Base-by-base conservation (phyloP, 202 grass and related monocot genomes). In the Bolboschoenoplectus hybrid region DNA sequence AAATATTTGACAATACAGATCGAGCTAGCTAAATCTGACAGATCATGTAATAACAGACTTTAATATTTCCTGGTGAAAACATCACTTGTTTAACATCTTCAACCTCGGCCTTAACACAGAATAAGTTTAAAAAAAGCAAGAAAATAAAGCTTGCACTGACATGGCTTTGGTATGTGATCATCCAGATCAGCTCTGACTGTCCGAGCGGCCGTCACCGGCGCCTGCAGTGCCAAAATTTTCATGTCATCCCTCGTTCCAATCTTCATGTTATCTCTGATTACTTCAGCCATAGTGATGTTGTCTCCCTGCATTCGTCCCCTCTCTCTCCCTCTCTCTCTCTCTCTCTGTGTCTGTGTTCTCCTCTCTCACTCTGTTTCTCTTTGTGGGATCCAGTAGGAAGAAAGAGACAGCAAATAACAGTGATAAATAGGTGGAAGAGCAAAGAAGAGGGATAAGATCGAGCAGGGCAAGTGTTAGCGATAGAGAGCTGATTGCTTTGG, bases 151-250 rank as follows among this genome's bases (percentile, higher is more conserved):
- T 39, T 16, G 38, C 13, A 88, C 44, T 82, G 43, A 89, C 87
- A 89, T 41, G 87, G 87, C 38, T 87, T 90, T 38, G 61, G 11
- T 26, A 90, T 81, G 70, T 72, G 85, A 66, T 87, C 80, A 1
- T 90, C 88, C 6, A 90, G 80, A 68, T 90, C 88, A 0, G 56
- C 80, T 55, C 88, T 60, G 44, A 89, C 84, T 7, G 67, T 81
- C 26, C 80, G 72, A 67, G 55, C 84, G 1, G 73, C 84, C 2
- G 85, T 87, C 58, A 87, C 79, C 5, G 88, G 85, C 13, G 87
- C 83, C 52, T 86, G 87, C 69, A 85, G 60, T 9, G 88, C 88
- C n/a, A 86, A 2, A 1, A 81, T 84, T 26, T 84, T 84, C 81
- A 84, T 70, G 63, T 84, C 45, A 70, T 84, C 81, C 57, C 81